A percentile compares a stretch with the other conserved stretches of the same genome.
Evolutionary conservation across 371 early-diverging fungal species (phyloP).

Genomic region (Enterocytospora artemiae): DNA sequence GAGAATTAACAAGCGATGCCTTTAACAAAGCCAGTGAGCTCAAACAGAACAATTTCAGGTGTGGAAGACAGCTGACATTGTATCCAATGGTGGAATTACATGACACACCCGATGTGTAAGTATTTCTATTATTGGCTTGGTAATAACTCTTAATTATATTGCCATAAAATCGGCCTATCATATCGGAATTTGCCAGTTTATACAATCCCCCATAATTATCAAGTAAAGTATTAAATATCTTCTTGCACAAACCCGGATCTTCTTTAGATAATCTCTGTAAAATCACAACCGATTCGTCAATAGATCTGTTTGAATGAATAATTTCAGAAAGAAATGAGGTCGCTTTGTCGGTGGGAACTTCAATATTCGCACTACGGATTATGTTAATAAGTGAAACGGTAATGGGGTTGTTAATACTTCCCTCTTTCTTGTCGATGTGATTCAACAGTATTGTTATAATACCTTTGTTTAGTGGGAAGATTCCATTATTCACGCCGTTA

Average conservation of each 20-base stretch:
- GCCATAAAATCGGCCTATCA: conserved; percentile 41
- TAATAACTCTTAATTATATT: conserved; percentile 41
- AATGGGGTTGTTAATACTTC: conserved; percentile 6
- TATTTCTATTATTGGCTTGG: too few species aligned
- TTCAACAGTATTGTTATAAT: conserved; percentile 22
- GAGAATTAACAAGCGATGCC: conserved; percentile 31
- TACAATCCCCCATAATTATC: conserved; percentile 39
- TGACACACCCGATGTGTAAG: too few species aligned
- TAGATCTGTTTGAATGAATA: conserved; percentile 28
- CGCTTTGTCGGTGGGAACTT: conserved; percentile 21
- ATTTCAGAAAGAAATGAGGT: conserved; percentile 42
- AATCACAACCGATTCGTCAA: conserved; percentile 16
- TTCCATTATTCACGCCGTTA: not conserved
- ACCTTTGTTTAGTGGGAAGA: conserved; percentile 41
- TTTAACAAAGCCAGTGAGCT: conserved; percentile 30
- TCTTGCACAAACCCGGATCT: conserved; percentile 29
- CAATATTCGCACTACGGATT: conserved; percentile 20
- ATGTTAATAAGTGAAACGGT: too few species aligned
- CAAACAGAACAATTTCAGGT: conserved; percentile 31
- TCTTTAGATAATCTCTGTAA: conserved; percentile 27
- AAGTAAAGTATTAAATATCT: conserved; percentile 39
- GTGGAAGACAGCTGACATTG: too few species aligned
- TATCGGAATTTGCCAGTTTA: conserved; percentile 33
- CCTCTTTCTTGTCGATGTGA: conserved; percentile 8
- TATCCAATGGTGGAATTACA: not conserved